Percentiles rank a stretch among this genome's conserved stretches.
Evolutionary conservation across 352 stramenopile species (phyloP).

Genomic region (Globisporangium nodosum): DNA sequence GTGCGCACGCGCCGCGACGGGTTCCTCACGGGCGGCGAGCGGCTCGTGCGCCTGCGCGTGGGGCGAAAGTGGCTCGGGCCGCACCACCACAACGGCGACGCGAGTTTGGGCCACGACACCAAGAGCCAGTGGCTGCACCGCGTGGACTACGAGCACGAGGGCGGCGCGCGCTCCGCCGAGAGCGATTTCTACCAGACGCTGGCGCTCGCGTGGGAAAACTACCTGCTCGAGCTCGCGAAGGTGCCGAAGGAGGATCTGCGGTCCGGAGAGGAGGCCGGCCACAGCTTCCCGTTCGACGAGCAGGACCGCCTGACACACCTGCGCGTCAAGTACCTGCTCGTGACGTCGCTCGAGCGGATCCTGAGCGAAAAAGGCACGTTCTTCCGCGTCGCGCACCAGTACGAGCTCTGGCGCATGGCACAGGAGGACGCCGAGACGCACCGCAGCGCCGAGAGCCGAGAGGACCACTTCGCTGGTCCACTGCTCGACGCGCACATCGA

Average conservation of each 20-base stretch:
- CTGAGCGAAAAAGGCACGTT: slow-evolving; percentile 42
- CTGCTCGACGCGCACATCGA: slow-evolving; percentile 44
- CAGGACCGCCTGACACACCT: slow-evolving; percentile 52
- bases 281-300: slow-evolving; percentile 41
- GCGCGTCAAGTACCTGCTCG: slow-evolving; percentile 53
- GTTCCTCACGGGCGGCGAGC: slow-evolving; percentile 50
- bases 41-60: slow-evolving; percentile 43
- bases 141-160: slow-evolving; percentile 51
- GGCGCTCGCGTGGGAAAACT: slow-evolving; percentile 45
- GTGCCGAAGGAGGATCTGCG: slow-evolving; percentile 41
- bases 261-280: slow-evolving; percentile 14
- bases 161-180: slow-evolving; percentile 24
- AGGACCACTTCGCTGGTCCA: slow-evolving; percentile 35
- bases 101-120: slow-evolving; percentile 18
- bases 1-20: slow-evolving; percentile 35
- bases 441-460: slow-evolving; percentile 19
- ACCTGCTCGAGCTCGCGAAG: slow-evolving; percentile 42
- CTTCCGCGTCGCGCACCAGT: slow-evolving; percentile 45
- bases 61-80: slow-evolving; percentile 62
- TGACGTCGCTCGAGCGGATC: slow-evolving; percentile 49
- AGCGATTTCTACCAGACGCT: slow-evolving; percentile 57
- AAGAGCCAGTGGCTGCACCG: slow-evolving; percentile 57
- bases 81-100: slow-evolving; percentile 42
- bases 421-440: slow-evolving; percentile 49
- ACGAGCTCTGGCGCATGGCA: slow-evolving; percentile 64